These are phyloP conservation scores for Cutaneotrichosporon cyanovorans DNA, from an alignment of 1,284 basidiomycete genomes.

Conservation along the genomic window DNA sequence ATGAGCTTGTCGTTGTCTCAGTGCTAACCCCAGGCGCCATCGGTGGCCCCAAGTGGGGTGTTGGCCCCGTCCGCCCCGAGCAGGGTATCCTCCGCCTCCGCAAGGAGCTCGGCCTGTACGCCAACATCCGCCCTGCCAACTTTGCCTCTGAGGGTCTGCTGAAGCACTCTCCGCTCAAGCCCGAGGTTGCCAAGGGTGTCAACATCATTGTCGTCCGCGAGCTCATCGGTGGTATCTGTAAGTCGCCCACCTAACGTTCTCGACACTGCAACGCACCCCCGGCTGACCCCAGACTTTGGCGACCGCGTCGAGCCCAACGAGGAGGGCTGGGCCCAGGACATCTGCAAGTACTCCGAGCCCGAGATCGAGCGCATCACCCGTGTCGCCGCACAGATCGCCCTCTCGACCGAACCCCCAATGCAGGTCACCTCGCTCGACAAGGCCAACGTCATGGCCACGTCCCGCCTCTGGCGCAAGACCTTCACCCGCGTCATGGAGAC, in stretches of 20 bases:
- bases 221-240: conserved; percentile 71
- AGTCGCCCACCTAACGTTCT: conserved; percentile 18
- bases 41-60: conserved; percentile 95
- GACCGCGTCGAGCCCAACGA: conserved; percentile 73
- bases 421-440: conserved; percentile 94
- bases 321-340: conserved; percentile 71
- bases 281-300: conserved; percentile 67
- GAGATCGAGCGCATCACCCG: conserved; percentile 94
- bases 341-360: conserved; percentile 81
- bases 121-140: conserved; percentile 94
- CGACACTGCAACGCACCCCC: not conserved
- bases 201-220: conserved; percentile 93
- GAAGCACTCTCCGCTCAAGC: conserved; percentile 84
- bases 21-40: conserved; percentile 65
- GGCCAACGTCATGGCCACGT: conserved; percentile 95
- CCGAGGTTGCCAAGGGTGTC: conserved; percentile 74
- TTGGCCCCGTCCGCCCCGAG: conserved; percentile 89
- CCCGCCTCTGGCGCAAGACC: conserved; percentile 86
- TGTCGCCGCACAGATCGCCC: conserved; percentile 87
- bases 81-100: conserved; percentile 84
- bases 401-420: conserved; percentile 74
- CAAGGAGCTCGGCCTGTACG: conserved; percentile 90
- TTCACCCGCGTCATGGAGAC: conserved; percentile 72
- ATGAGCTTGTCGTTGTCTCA: not conserved
- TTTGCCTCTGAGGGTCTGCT: conserved; percentile 89